Evolutionary conservation across 345 rosid species (phyloP).

Genomic region (Reutealis trisperma): DNA sequence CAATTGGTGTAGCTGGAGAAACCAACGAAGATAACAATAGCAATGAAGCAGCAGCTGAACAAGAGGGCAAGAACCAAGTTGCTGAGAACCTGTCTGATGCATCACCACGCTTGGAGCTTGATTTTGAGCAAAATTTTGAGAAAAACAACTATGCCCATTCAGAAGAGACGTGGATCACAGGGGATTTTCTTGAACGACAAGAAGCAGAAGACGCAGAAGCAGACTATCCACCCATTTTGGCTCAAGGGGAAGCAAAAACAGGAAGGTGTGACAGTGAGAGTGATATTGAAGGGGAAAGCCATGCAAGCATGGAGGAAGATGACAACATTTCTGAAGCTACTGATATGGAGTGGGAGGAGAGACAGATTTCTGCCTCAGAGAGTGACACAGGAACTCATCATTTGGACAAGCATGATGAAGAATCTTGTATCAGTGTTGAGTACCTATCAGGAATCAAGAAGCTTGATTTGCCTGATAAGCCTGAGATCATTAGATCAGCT

Average conservation of each 20-base stretch:
- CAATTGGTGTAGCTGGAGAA: conserved; percentile 1
- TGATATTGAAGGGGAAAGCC: conserved; percentile 22
- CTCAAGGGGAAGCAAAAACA: conserved; percentile 17
- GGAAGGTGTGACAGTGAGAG: conserved; percentile 18
- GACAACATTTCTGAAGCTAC: conserved; percentile 30
- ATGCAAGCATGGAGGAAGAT: conserved; percentile 21
- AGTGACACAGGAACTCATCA: conserved; percentile 21
- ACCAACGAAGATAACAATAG: neutral
- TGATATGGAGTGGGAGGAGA: conserved; percentile 59
- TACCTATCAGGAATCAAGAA: conserved; percentile 19
- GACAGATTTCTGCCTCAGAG: conserved; percentile 21
- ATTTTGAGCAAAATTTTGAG: conserved; percentile 24
- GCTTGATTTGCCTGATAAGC: conserved; percentile 18
- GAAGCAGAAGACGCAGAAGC: conserved; percentile 18
- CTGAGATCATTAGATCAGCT: conserved; percentile 15
- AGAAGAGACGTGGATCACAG: conserved; percentile 4
- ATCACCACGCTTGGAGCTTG: conserved; percentile 42
- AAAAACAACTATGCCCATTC: conserved; percentile 3
- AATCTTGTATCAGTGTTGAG: conserved; percentile 11
- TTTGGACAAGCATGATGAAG: conserved; percentile 30
- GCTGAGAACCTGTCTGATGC: conserved; percentile 40
- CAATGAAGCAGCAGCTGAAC: conserved; percentile 17
- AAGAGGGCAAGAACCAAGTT: conserved; percentile 25
- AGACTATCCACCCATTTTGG: conserved; percentile 5
- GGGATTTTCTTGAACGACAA: conserved; percentile 12